Conservation (phyloP, 129 eudicot genomes). For the Tagetes erecta region DNA sequence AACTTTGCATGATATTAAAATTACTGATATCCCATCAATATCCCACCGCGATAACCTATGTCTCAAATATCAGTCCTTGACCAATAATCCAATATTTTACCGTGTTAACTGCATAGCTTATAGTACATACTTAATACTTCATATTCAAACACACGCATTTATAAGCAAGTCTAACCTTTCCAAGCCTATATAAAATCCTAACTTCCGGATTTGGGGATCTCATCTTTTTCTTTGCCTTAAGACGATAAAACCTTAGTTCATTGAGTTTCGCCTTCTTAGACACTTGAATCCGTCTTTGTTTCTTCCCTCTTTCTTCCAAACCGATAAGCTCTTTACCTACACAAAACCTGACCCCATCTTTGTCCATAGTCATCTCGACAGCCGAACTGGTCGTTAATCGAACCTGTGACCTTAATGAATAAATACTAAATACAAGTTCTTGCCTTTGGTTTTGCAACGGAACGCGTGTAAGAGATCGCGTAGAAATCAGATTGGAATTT, state of each 20-base stretch:
- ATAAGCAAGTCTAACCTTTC: conserved; percentile 53
- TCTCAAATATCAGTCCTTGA: no score
- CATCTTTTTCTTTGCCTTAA: conserved; percentile 95
- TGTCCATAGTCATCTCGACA: conserved; percentile 59
- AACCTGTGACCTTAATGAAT: conserved; percentile 40
- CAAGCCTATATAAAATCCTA: conserved; percentile 83
- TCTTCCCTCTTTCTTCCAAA: conserved; percentile 32
- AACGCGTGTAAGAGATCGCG: conserved; percentile 12
- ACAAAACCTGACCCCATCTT: conserved; percentile 63
- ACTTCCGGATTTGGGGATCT: conserved; percentile 92
- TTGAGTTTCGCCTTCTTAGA: conserved; percentile 74
- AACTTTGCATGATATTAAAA: no score
- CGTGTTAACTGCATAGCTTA: no score
- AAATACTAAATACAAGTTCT: conserved; percentile 6
- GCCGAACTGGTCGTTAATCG: conserved; percentile 52
- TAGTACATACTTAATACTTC: no score
- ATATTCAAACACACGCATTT: neutral
- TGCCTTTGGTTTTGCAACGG: conserved; percentile 20
- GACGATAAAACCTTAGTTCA: conserved; percentile 79
- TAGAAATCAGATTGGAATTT: conserved; percentile 25
- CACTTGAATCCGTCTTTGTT: conserved; percentile 31
- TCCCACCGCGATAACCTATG: no score
- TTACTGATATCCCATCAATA: no score
- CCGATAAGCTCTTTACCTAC: conserved; percentile 32
- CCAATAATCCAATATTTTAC: no score